Evolutionary conservation across 1,139 yeast genomes (phyloP).

Genomic region (Blastobotrys capitulatus): DNA sequence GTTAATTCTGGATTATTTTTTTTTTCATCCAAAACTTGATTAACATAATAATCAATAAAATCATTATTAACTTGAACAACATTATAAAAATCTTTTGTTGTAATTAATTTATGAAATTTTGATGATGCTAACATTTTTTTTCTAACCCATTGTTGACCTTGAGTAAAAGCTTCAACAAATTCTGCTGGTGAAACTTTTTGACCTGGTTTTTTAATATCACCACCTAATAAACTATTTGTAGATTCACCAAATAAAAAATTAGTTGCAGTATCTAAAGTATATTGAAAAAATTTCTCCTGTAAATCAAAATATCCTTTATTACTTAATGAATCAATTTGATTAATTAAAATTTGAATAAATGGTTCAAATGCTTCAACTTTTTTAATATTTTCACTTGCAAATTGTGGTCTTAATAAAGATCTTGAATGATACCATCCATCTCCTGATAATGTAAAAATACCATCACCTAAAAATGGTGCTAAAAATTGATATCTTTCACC

Average conservation of each 20-base stretch:
- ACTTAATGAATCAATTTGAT: not conserved
- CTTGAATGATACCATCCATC: conserved; percentile 53
- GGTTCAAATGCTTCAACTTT: conserved; percentile 34
- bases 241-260: conserved; percentile 57
- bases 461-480: conserved; percentile 46
- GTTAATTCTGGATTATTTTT: conserved; percentile 10
- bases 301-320: conserved; percentile 37
- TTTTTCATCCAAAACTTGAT: conserved; percentile 21
- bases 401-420: conserved; percentile 54
- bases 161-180: conserved; percentile 44
- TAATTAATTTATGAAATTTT: conserved; percentile 31
- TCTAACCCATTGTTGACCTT: conserved; percentile 36
- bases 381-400: conserved; percentile 42
- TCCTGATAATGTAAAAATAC: conserved; percentile 52
- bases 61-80: conserved; percentile 24
- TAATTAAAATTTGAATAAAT: conserved; percentile 23
- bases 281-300: conserved; percentile 44
- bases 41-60: conserved; percentile 30
- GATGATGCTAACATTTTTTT: conserved; percentile 27
- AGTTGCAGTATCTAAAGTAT: conserved; percentile 54
- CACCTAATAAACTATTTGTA: conserved; percentile 36
- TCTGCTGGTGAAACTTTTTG: conserved; percentile 23
- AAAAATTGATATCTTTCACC: conserved; percentile 43
- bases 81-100: conserved; percentile 31
- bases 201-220: conserved; percentile 9